Conservation (phyloP, 177 flowering plant genomes). For the Tripterygium wilfordii region DNA sequence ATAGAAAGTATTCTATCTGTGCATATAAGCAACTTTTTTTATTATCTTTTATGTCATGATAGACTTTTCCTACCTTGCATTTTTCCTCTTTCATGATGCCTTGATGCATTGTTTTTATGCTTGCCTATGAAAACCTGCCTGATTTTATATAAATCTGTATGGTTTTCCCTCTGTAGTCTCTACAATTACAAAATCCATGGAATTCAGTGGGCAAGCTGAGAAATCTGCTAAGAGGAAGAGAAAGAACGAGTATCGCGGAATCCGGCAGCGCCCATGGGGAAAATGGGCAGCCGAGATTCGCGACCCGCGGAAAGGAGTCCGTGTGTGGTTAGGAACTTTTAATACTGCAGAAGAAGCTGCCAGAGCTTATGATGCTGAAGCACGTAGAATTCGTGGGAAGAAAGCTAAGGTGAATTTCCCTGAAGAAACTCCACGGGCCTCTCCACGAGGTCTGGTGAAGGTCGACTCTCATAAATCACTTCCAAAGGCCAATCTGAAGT, state of each 20-base stretch:
- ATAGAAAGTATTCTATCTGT: no score
- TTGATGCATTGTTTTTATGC: no score
- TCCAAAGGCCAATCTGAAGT: slow-evolving; percentile 17
- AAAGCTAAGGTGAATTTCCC: slow-evolving; percentile 99
- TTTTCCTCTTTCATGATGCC: no score
- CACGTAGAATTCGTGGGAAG: slow-evolving; percentile 86
- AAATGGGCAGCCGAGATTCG: slow-evolving; percentile 99
- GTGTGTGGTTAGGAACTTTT: slow-evolving; percentile 98
- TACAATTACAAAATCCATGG: slow-evolving; percentile 31
- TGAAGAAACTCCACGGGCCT: slow-evolving; percentile 37
- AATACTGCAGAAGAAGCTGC: slow-evolving; percentile 99
- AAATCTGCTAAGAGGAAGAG: slow-evolving; percentile 81
- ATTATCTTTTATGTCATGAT: no score
- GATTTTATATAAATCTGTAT: no score
- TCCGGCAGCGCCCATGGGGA: slow-evolving; percentile 98
- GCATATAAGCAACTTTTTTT: no score
- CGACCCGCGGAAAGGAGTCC: slow-evolving; percentile 90
- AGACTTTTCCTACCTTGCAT: no score
- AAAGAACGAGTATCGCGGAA: slow-evolving; percentile 92
- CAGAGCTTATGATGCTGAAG: slow-evolving; percentile 97
- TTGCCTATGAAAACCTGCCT: no score
- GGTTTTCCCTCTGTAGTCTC: slow-evolving; percentile 28
- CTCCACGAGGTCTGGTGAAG: slow-evolving; percentile 35
- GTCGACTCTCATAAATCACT: slow-evolving; percentile 21
- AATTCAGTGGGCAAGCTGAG: slow-evolving; percentile 54